Conservation (phyloP, 805 yeast genomes). For the Candida pseudofarinosa region DNA sequence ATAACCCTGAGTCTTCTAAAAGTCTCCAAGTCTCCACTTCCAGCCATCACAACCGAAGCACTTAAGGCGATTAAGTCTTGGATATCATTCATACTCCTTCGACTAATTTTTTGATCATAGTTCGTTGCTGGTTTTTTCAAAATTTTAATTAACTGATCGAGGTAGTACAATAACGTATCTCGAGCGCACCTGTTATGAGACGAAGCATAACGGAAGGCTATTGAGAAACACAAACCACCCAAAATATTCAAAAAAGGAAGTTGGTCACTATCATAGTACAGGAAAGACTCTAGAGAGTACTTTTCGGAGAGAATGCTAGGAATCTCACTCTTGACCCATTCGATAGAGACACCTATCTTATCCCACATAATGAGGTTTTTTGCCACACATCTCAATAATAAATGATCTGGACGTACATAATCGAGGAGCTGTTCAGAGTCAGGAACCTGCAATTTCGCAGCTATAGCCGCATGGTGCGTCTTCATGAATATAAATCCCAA, state of each 20-base stretch:
- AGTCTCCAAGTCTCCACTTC: slow-evolving; percentile 81
- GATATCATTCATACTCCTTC: slow-evolving; percentile 49
- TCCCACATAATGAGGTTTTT: slow-evolving; percentile 72
- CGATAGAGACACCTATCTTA: slow-evolving; percentile 40
- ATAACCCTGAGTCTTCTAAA: slow-evolving; percentile 68
- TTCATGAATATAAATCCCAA: slow-evolving; percentile 69
- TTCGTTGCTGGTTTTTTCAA: slow-evolving; percentile 39
- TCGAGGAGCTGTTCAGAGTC: slow-evolving; percentile 54
- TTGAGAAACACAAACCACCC: slow-evolving; percentile 70
- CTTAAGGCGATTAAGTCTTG: slow-evolving; percentile 62
- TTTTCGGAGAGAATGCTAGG: slow-evolving; percentile 42
- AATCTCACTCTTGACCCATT: slow-evolving; percentile 58
- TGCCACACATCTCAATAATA: slow-evolving; percentile 62
- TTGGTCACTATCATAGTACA: slow-evolving; percentile 51
- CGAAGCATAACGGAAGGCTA: slow-evolving; percentile 77
- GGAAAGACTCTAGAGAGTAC: slow-evolving; percentile 19
- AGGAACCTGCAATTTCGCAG: slow-evolving; percentile 60
- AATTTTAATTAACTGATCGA: slow-evolving; percentile 49
- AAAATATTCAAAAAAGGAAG: slow-evolving; percentile 59
- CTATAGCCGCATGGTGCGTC: slow-evolving; percentile 57
- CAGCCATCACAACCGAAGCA: slow-evolving; percentile 76
- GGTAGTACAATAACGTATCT: slow-evolving; percentile 48
- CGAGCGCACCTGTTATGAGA: slow-evolving; percentile 53
- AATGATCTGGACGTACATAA: slow-evolving; percentile 74
- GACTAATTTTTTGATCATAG: slow-evolving; percentile 57